These are phyloP conservation scores for Colletotrichum coccodes DNA, from an alignment of 2,329 filamentous ascomycete species.

Conservation along the genomic window DNA sequence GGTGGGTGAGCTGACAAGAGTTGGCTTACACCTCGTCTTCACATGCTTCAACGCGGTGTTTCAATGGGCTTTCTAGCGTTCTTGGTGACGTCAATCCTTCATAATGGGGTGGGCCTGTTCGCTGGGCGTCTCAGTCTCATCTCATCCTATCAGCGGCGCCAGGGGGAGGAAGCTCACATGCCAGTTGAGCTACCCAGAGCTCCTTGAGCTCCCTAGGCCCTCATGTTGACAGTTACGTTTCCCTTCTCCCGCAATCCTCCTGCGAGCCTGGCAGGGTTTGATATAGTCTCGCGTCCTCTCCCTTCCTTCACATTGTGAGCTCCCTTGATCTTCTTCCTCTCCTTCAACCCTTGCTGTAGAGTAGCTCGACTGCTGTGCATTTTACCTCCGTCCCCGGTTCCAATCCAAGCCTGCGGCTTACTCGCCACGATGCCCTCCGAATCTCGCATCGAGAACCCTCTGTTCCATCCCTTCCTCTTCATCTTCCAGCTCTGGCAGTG, in stretches of 20 bases:
- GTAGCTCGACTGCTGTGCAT: not conserved
- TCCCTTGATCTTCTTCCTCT: not conserved
- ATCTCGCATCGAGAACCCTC: slow-evolving; percentile 48
- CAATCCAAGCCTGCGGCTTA: slow-evolving; percentile 1
- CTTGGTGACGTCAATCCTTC: slow-evolving; percentile 24
- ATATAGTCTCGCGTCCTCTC: slow-evolving; percentile 10
- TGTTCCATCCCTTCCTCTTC: slow-evolving; percentile 67
- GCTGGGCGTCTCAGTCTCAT: slow-evolving; percentile 12
- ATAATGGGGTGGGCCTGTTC: slow-evolving; percentile 22
- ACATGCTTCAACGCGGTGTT: slow-evolving; percentile 28
- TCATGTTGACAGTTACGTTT: not conserved
- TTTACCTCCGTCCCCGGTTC: not conserved
- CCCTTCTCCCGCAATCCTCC: not conserved
- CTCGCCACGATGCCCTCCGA: slow-evolving; percentile 44
- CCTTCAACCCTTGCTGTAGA: not conserved
- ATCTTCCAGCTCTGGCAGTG: slow-evolving; percentile 74
- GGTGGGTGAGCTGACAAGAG: not conserved
- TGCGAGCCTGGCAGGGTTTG: not conserved
- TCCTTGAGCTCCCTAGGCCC: slow-evolving; percentile 26
- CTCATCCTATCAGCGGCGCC: not conserved
- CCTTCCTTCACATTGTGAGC: not conserved
- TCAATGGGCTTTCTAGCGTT: slow-evolving; percentile 26
- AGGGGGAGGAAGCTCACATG: slow-evolving; percentile 14
- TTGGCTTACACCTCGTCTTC: slow-evolving; percentile 16
- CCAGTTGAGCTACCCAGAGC: slow-evolving; percentile 24